Evolutionary conservation across 768 basidiomycete genomes (phyloP), one percentile per base, ranked within the genome.

Genomic region (Tricholoma sp.): DNA sequence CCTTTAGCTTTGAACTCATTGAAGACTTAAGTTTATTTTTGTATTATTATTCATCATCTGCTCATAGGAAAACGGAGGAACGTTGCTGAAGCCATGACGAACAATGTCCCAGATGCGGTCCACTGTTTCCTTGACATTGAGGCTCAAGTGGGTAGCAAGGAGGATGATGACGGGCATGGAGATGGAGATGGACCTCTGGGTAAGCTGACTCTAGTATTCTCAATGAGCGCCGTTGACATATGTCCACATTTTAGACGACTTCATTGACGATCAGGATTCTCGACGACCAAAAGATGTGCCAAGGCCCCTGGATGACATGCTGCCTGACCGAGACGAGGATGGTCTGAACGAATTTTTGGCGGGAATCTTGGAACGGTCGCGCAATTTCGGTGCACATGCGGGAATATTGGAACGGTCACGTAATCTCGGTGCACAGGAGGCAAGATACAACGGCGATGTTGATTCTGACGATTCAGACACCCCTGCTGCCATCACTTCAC

Each of bases 231-330:
- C 10, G n/a, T 24, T 52, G 36, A 4, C 24, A 44, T 47, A 13
- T 44, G 33, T 47, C 34, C 13, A 7, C 18, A 37, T 47, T 47
- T n/a, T 33, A 45, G 53, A 54, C 13, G 31, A 33, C 53, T 54
- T 54, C 31, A 54, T 54, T 54, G 53, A 54, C 17, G n/a, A 54
- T 54, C 32, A 45, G 32, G 44, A 41, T 33, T 4, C 13, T 47
- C 15, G 42, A 33, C 6, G n/a, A 54, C 28, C 6, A 17, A n/a
- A 45, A 33, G 53, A 41, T 29, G 6, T 8, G 7, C 41, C 50
- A 52, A 13, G 39, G 50, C 42, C 10, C 31, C 37, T 31, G 42
- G 32, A 15, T 11, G 44, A 33, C 31, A 1, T 18, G 42, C 32
- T 47, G 34, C 44, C 32, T 17, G 24, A 33, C 53, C 41, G 12